These are phyloP conservation scores for Rubia peregrina DNA, from an alignment of 305 asterid species.

Conservation along the genomic window DNA sequence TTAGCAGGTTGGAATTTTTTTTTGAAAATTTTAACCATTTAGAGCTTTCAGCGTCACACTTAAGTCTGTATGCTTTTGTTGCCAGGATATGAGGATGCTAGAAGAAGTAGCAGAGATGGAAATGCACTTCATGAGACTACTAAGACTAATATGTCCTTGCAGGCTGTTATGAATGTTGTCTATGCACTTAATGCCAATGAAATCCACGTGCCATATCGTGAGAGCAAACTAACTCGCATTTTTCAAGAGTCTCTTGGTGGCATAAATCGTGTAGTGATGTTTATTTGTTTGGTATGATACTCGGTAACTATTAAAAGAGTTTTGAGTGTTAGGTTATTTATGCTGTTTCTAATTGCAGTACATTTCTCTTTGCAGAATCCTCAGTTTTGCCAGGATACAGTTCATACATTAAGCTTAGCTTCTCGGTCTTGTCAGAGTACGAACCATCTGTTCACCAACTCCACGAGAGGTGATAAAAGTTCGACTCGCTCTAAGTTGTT, in stretches of 20 bases:
- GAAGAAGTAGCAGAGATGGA: slow-evolving; percentile 52
- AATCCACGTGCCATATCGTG: slow-evolving; percentile 65
- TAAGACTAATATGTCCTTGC: slow-evolving; percentile 52
- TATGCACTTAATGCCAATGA: slow-evolving; percentile 57
- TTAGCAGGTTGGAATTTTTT: slow-evolving; percentile 69
- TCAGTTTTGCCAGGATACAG: slow-evolving; percentile 60
- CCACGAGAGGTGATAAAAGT: slow-evolving; percentile 38
- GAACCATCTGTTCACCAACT: slow-evolving; percentile 44
- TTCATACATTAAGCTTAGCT: slow-evolving; percentile 54
- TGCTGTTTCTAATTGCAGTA: not conserved
- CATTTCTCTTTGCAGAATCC: slow-evolving; percentile 45
- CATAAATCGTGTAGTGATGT: slow-evolving; percentile 46
- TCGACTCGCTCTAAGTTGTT: slow-evolving; percentile 37
- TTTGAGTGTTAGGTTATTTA: not conserved
- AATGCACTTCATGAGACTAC: slow-evolving; percentile 38
- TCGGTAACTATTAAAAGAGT: not conserved
- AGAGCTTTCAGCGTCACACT: not conserved
- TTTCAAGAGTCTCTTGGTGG: slow-evolving; percentile 74
- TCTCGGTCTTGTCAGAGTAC: slow-evolving; percentile 54
- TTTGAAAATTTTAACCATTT: no score
- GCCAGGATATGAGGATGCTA: slow-evolving; percentile 70
- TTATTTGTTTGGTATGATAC: slow-evolving; percentile 64
- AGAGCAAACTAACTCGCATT: slow-evolving; percentile 70
- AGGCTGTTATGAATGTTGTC: slow-evolving; percentile 57
- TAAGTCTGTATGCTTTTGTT: slow-evolving; percentile 15